Evolutionary conservation across 2,329 filamentous ascomycete genomes (phyloP).

Genomic region (Davidsoniella australis): DNA sequence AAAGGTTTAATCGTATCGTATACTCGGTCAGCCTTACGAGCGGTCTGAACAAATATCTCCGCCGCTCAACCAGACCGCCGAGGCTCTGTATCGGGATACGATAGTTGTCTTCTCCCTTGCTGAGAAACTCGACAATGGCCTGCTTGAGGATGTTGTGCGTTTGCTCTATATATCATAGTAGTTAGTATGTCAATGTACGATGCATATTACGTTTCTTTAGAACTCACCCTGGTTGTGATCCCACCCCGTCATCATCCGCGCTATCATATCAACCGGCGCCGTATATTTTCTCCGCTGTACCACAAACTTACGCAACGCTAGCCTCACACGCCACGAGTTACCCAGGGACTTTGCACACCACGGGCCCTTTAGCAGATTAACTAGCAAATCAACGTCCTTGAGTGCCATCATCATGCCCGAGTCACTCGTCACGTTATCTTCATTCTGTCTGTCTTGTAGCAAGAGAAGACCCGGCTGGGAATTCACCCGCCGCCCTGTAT

Average conservation of each 20-base stretch:
- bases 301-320: slow-evolving; percentile 8
- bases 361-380: background rate
- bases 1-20: background rate
- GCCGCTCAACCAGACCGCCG: slow-evolving; percentile 6
- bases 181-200: background rate
- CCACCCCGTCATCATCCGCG: slow-evolving; percentile 2
- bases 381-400: slow-evolving; percentile 16
- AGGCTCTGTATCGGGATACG: slow-evolving; percentile 5
- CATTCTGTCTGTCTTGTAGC: slow-evolving; percentile 16
- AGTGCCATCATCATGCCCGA: slow-evolving; percentile 15
- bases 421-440: slow-evolving; percentile 7
- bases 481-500: slow-evolving; percentile 26
- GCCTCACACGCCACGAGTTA: slow-evolving; percentile 4
- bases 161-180: background rate
- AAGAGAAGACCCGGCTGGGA: slow-evolving; percentile 12
- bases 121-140: slow-evolving; percentile 7
- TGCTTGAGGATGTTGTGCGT: slow-evolving; percentile 1
- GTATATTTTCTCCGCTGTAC: slow-evolving; percentile 2
- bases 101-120: background rate
- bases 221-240: slow-evolving; percentile 1
- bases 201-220: background rate
- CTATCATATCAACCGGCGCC: slow-evolving; percentile 6
- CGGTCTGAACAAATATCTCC: background rate
- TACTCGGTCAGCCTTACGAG: slow-evolving; percentile 1
- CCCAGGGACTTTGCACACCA: slow-evolving; percentile 1